Evolutionary conservation across 257 asterid species (phyloP).

Genomic region (Solanum virginianum): DNA sequence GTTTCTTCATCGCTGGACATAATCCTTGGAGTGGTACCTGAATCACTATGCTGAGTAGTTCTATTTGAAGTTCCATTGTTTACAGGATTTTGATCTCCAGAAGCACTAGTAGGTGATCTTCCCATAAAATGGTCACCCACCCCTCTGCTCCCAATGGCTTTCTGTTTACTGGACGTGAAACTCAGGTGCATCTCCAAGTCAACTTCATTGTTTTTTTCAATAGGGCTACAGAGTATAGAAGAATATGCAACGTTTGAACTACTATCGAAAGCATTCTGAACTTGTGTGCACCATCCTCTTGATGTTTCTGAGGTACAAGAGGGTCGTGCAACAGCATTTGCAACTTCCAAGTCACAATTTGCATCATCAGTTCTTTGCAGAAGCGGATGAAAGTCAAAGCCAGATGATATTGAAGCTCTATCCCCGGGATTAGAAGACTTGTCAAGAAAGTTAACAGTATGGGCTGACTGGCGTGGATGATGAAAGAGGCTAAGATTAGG

Average conservation of each 20-base stretch:
- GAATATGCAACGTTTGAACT: slow-evolving; percentile 23
- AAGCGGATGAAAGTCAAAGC: slow-evolving; percentile 80
- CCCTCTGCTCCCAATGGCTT: slow-evolving; percentile 18
- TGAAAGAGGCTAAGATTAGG: slow-evolving; percentile 73
- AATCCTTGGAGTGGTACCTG: slow-evolving; percentile 20
- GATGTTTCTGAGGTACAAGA: slow-evolving; percentile 22
- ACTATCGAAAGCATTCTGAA: slow-evolving; percentile 15
- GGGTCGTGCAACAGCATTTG: slow-evolving; percentile 17
- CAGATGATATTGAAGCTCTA: slow-evolving; percentile 25
- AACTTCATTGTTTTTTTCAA: slow-evolving; percentile 35
- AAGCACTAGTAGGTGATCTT: slow-evolving; percentile 7
- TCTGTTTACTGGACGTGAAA: slow-evolving; percentile 39
- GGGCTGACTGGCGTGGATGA: slow-evolving; percentile 55
- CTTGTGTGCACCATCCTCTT: slow-evolving; percentile 17
- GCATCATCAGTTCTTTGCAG: slow-evolving; percentile 49
- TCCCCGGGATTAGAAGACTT: slow-evolving; percentile 46
- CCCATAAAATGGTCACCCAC: slow-evolving; percentile 3
- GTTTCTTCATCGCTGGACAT: slow-evolving; percentile 25
- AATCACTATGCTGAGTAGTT: slow-evolving; percentile 13
- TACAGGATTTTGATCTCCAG: slow-evolving; percentile 10
- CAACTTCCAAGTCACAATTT: slow-evolving; percentile 16
- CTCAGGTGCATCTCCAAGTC: slow-evolving; percentile 67
- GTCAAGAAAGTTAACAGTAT: slow-evolving; percentile 51
- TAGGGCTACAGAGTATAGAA: slow-evolving; percentile 18
- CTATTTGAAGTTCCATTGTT: slow-evolving; percentile 18